A percentile compares a stretch with the other conserved stretches of the same genome.
Evolutionary conservation across 495 filamentous ascomycete genomes (phyloP).

Genomic region (Staphylotrichum longicolle): DNA sequence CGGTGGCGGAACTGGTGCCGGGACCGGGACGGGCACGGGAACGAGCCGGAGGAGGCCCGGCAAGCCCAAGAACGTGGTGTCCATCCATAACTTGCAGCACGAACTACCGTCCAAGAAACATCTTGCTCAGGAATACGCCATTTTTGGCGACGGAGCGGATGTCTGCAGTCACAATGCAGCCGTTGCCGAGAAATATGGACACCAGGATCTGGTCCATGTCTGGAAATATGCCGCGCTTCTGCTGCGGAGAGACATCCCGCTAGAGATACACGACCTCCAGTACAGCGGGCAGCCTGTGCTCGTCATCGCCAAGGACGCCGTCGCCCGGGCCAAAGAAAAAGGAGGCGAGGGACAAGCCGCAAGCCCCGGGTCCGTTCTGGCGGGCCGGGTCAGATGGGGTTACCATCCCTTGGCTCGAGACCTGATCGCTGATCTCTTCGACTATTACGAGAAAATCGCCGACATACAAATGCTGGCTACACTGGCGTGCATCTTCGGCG

Average conservation of each 20-base stretch:
- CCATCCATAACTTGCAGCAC: slow-evolving; percentile 65
- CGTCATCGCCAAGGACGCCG: slow-evolving; percentile 58
- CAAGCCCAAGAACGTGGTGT: slow-evolving; percentile 57
- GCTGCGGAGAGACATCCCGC: slow-evolving; percentile 68
- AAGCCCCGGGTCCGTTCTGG: slow-evolving; percentile 34
- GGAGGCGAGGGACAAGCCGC: slow-evolving; percentile 23
- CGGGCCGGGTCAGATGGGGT: slow-evolving; percentile 78
- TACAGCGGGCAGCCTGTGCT: slow-evolving; percentile 54
- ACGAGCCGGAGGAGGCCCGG: slow-evolving; percentile 42
- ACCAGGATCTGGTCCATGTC: slow-evolving; percentile 70
- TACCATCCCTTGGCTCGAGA: slow-evolving; percentile 74
- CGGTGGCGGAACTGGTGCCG: slow-evolving; percentile 50
- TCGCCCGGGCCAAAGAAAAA: slow-evolving; percentile 49
- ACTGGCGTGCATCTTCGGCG: slow-evolving; percentile 84
- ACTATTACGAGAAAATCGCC: slow-evolving; percentile 72
- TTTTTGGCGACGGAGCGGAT: slow-evolving; percentile 75
- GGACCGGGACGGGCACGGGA: slow-evolving; percentile 53
- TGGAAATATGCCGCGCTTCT: slow-evolving; percentile 81
- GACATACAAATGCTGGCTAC: slow-evolving; percentile 95
- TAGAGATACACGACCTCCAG: slow-evolving; percentile 55
- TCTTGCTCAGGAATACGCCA: slow-evolving; percentile 73
- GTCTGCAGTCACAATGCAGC: slow-evolving; percentile 80
- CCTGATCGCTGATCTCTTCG: slow-evolving; percentile 68
- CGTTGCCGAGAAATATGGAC: slow-evolving; percentile 72
- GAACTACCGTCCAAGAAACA: slow-evolving; percentile 72